Evolutionary conservation across 345 rosid species (phyloP).

Genomic region (Limnanthes douglasii): DNA sequence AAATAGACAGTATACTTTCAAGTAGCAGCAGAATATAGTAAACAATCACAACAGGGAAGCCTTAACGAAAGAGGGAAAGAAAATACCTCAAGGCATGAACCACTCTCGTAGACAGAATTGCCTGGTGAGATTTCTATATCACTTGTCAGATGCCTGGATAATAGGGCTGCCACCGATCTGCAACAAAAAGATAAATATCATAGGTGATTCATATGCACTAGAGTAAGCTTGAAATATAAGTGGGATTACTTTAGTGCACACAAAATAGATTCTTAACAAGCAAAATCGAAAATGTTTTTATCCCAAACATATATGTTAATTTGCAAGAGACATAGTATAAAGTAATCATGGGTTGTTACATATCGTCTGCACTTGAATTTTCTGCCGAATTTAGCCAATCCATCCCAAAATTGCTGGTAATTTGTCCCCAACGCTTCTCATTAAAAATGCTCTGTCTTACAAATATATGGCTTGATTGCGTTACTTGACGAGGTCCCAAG

Average conservation of each 20-base stretch:
- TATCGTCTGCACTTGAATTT: conserved; percentile 49
- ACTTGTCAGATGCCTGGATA: conserved; percentile 19
- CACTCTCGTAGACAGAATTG: conserved; percentile 24
- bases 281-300: too few species aligned
- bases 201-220: too few species aligned
- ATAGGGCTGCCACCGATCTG: conserved; percentile 32
- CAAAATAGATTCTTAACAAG: too few species aligned
- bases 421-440: conserved; percentile 22
- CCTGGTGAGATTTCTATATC: conserved; percentile 12
- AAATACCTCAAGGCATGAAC: conserved; percentile 29
- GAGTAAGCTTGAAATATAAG: too few species aligned
- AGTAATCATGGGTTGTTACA: too few species aligned
- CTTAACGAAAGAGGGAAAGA: too few species aligned
- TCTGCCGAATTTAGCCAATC: conserved; percentile 61
- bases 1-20: too few species aligned
- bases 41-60: too few species aligned
- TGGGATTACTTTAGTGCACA: too few species aligned
- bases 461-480: conserved; percentile 11
- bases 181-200: conserved; percentile 30
- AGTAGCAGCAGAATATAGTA: too few species aligned
- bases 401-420: conserved; percentile 34
- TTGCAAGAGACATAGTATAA: too few species aligned
- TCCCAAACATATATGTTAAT: too few species aligned
- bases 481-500: conserved; percentile 13
- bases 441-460: conserved; percentile 17